These are phyloP conservation scores for Jamesozyma rosinii DNA, from an alignment of 805 yeast species.

Conservation along the genomic window DNA sequence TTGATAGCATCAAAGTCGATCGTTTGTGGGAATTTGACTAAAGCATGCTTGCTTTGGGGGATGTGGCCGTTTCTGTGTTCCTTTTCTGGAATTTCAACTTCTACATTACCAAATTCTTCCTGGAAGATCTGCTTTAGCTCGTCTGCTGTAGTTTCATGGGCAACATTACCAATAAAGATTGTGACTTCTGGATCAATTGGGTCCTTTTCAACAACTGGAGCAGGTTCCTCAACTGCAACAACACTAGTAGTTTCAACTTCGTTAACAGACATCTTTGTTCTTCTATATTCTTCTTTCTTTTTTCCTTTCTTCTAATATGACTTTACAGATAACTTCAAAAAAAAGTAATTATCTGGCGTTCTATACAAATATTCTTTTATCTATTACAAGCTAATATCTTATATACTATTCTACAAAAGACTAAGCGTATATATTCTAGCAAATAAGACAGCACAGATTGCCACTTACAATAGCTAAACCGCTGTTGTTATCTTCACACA, in stretches of 20 bases:
- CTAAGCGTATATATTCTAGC: too few species aligned
- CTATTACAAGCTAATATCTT: too few species aligned
- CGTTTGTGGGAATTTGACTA: conserved; percentile 25
- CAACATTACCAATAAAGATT: conserved; percentile 28
- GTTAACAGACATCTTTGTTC: conserved; percentile 14
- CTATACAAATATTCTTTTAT: background rate
- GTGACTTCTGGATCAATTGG: conserved; percentile 28
- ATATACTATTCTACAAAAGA: too few species aligned
- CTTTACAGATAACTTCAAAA: background rate
- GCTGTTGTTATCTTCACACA: too few species aligned
- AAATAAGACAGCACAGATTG: too few species aligned
- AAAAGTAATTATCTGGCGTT: background rate
- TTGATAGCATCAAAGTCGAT: conserved; percentile 27
- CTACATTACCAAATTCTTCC: conserved; percentile 23
- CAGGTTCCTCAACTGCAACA: conserved; percentile 1
- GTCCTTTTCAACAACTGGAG: conserved; percentile 3
- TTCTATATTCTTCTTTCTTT: background rate
- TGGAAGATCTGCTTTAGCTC: conserved; percentile 23
- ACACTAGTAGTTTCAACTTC: conserved; percentile 8
- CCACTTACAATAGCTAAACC: too few species aligned
- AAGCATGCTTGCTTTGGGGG: conserved; percentile 26
- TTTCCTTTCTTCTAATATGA: background rate
- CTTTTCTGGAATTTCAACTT: conserved; percentile 25
- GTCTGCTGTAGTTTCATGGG: conserved; percentile 23
- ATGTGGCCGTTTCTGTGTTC: conserved; percentile 17